Conservation (phyloP, 1,139 yeast genomes). For the Magnusiomyces starmeri region DNA sequence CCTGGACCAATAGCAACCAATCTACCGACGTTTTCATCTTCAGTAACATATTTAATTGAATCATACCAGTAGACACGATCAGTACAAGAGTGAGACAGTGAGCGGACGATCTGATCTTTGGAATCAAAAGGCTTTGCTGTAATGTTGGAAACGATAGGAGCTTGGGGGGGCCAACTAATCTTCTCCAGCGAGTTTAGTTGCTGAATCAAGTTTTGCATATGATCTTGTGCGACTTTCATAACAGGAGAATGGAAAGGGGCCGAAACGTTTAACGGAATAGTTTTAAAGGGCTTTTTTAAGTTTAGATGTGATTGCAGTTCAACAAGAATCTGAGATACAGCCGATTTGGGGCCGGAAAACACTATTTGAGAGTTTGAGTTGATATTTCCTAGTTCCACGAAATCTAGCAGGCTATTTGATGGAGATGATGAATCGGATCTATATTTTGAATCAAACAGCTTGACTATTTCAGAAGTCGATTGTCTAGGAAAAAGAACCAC, state of each 20-base stretch:
- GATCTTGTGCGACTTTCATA: conserved; percentile 36
- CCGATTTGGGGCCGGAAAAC: conserved; percentile 33
- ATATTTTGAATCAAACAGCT: conserved; percentile 1
- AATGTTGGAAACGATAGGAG: conserved; percentile 30
- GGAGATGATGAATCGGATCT: neutral
- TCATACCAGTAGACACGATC: conserved; percentile 33
- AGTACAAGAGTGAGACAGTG: conserved; percentile 26
- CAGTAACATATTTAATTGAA: conserved; percentile 23
- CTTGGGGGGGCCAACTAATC: conserved; percentile 24
- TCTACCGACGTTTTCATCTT: conserved; percentile 15
- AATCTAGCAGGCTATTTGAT: neutral
- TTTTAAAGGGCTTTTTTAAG: conserved; percentile 24
- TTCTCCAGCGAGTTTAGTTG: conserved; percentile 5
- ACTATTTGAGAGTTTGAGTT: conserved; percentile 38
- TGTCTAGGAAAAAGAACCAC: conserved; percentile 22
- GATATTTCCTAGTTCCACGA: conserved; percentile 35
- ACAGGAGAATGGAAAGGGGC: conserved; percentile 49
- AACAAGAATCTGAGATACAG: conserved; percentile 10
- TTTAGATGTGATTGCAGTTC: conserved; percentile 10
- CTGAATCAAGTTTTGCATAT: conserved; percentile 21
- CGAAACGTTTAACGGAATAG: conserved; percentile 40
- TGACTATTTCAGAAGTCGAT: neutral
- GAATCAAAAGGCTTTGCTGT: conserved; percentile 31
- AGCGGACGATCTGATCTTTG: conserved; percentile 25
- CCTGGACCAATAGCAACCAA: conserved; percentile 31